Percentiles rank a stretch among this genome's conserved stretches.
These are phyloP conservation scores for Boletellus ananas DNA, from an alignment of 768 basidiomycete genomes.

Conservation along the genomic window DNA sequence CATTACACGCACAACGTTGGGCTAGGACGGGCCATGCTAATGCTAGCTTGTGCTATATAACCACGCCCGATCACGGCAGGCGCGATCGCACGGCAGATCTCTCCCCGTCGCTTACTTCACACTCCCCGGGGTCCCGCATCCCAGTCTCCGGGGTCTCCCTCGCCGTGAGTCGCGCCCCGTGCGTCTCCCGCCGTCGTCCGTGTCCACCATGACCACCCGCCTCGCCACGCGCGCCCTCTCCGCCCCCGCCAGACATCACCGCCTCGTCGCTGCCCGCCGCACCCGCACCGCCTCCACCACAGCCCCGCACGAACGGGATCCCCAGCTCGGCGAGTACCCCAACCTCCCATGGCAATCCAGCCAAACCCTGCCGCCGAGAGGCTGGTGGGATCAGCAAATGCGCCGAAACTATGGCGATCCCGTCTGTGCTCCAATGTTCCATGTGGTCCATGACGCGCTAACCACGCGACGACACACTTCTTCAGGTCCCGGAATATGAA, in stretches of 20 bases:
- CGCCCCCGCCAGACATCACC: conserved; percentile 1
- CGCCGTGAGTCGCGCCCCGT: conserved; percentile 1
- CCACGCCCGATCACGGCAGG: background rate
- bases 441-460: background rate
- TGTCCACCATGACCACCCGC: conserved; percentile 16
- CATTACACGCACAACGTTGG: conserved; percentile 17
- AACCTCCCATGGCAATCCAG: conserved; percentile 63
- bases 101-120: background rate
- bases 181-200: conserved; percentile 14
- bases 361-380: conserved; percentile 58
- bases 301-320: conserved; percentile 44
- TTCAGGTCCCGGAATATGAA: conserved; percentile 74
- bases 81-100: conserved; percentile 8
- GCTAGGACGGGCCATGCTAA: conserved; percentile 1
- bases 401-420: conserved; percentile 80
- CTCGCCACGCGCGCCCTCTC: conserved; percentile 13
- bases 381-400: conserved; percentile 76
- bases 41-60: conserved; percentile 14
- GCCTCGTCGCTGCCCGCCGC: background rate
- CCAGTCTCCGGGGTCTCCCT: conserved; percentile 20
- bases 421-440: conserved; percentile 39
- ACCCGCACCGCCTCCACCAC: conserved; percentile 15
- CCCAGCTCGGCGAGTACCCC: conserved; percentile 72
- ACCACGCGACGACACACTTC: conserved; percentile 14
- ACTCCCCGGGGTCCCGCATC: conserved; percentile 21